Evolutionary conservation across 805 yeast genomes (phyloP), one percentile per base, ranked within the genome.

Genomic region (Lipomyces lipofer): DNA sequence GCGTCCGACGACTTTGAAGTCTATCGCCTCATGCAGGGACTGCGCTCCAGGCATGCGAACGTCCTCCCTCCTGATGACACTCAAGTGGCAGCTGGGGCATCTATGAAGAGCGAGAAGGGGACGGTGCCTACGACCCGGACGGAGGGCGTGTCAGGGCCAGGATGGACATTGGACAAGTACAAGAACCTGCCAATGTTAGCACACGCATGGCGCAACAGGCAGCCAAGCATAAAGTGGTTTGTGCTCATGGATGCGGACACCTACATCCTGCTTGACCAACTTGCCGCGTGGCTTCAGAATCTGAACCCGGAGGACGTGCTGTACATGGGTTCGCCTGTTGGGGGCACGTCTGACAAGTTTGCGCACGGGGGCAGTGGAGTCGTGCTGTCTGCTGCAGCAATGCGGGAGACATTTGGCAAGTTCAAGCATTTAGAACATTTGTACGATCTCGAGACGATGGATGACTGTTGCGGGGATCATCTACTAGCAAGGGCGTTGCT

Each of bases 341-440:
- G 52, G 51, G 6, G 47, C 32, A 54, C 47, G 3, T 56, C 48
- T 22, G 47, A 50, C 12, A 35, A 46, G 33, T 72, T 70, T 56
- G 74, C 72, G 13, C 73, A 71, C 52, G 75, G 75, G 10, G 75
- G 75, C 13, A 54, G 67, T 1, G 74, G 73, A 1, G 66, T 70
- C 6, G 67, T 69, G 1, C 48, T 70, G 6, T 68, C 72, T 6
- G 57, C 64, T 1, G 69, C 65, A 2, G 69, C 73, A 7, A 59
- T 70, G 67, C 56, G 60, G 22, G 45, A 38, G n/a, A 54, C 67
- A 24, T 63, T 69, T 42, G 69, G 62, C 15, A 47, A 30, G 6
- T 45, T 52, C 22, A 38, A 64, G 6, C 58, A 58, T 21, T 36
- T 48, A 38, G 46, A 39, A 21, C 62, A 54, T 9, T 46, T 57